Evolutionary conservation across 345 rosid genomes (phyloP), one percentile per base, ranked within the genome.

Genomic region (Populus euphratica): DNA sequence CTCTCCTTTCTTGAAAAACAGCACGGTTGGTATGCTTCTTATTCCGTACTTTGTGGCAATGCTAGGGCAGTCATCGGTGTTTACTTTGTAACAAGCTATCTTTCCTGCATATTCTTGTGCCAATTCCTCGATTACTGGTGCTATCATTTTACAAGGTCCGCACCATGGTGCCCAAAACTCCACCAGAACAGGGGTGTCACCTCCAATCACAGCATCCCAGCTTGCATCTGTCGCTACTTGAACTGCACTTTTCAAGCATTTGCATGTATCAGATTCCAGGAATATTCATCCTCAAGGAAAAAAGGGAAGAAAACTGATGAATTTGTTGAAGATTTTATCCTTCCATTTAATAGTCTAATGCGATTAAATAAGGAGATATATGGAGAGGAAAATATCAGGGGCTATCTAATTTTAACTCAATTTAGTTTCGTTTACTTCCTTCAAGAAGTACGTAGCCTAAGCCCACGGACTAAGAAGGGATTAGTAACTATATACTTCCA

Each of bases 101-200:
- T 92, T 90, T 25, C 92, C 94, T 0, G 89, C 86, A 29, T 89
- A 90, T 70, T 92, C 91, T 68, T 86, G 88, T 1, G 96, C 96
- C 74, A 91, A 73, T 66, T 91, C 94, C 29, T 87, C 86, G 2
- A 91, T 76, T 3, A 85, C 87, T 0, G 94, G 94, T 4, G 90
- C 90, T 73, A 92, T 89, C 91, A 92, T 90, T 69, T 89, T 83
- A 79, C 92, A 92, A 18, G 96, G 96, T 47, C 93, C 96, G 25
- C 96, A 90, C 96, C 96, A 90, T 18, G 96, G 91, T 9, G 96
- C 94, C 92, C 93, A 92, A 63, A 92, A 92, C 83, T 92, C 91
- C 78, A 92, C 96, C 44, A 92, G 85, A 38, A 88, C 91, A 6
- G 92, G 92, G 67, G 16, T 87, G 4, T 81, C 75, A 29, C 81